Conservation (phyloP, 352 stramenopile species). For the Thraustotheca clavata region DNA sequence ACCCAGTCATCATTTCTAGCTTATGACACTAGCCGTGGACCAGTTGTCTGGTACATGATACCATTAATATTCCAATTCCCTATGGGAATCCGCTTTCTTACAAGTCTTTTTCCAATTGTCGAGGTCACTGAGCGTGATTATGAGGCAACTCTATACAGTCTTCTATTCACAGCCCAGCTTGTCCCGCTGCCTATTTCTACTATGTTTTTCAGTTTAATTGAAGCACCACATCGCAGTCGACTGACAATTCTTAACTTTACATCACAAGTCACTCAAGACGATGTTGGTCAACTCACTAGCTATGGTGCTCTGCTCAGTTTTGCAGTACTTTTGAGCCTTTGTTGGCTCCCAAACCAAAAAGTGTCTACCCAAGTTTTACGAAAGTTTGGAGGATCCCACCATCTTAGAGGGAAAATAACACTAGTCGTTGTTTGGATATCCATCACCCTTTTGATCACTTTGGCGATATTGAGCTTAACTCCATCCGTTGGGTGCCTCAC, state of each 20-base stretch:
- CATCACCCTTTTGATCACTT: background rate
- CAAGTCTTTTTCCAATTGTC: slow-evolving; percentile 11
- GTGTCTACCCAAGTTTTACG: slow-evolving; percentile 14
- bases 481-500: background rate
- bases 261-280: background rate
- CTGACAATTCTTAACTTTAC: background rate
- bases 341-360: slow-evolving; percentile 7
- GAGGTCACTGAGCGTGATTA: background rate
- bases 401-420: background rate
- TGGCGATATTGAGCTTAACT: background rate
- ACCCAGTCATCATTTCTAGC: background rate
- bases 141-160: slow-evolving; percentile 10
- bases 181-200: slow-evolving; percentile 1
- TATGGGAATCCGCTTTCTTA: slow-evolving; percentile 7
- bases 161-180: slow-evolving; percentile 10
- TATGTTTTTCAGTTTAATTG: background rate
- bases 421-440: background rate
- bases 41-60: slow-evolving; percentile 4
- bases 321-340: slow-evolving; percentile 5
- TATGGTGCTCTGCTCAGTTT: background rate
- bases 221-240: background rate
- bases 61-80: slow-evolving; percentile 9
- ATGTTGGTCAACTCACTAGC: background rate
- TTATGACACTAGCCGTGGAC: background rate
- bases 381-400: background rate